These are phyloP conservation scores for Polyporus arcularius DNA, from an alignment of 768 basidiomycete species.

Conservation along the genomic window DNA sequence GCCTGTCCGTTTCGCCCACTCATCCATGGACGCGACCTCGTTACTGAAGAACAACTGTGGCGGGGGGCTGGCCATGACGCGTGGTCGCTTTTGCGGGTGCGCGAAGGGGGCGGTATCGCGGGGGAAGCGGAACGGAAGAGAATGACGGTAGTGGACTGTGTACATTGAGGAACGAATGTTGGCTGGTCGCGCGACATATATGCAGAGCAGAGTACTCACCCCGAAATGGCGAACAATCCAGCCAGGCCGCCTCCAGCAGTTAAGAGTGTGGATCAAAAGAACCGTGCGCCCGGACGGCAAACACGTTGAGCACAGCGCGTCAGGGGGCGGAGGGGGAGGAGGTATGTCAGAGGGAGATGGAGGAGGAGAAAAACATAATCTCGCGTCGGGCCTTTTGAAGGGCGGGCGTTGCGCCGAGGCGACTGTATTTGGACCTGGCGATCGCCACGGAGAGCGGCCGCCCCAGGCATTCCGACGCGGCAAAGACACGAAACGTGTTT, in stretches of 20 bases:
- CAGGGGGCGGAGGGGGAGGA: slow-evolving; percentile 11
- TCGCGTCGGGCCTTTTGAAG: slow-evolving; percentile 43
- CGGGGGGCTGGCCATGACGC: slow-evolving; percentile 31
- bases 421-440: slow-evolving; percentile 52
- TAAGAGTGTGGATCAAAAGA: slow-evolving; percentile 26
- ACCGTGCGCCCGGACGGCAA: slow-evolving; percentile 17
- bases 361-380: slow-evolving; percentile 31
- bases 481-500: slow-evolving; percentile 76
- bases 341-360: slow-evolving; percentile 22
- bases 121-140: slow-evolving; percentile 10
- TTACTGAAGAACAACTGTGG: slow-evolving; percentile 76
- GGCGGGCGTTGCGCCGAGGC: slow-evolving; percentile 44
- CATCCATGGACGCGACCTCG: slow-evolving; percentile 80
- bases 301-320: slow-evolving; percentile 24
- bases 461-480: slow-evolving; percentile 58
- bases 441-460: slow-evolving; percentile 53
- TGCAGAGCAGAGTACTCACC: slow-evolving; percentile 18
- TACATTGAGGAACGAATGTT: slow-evolving; percentile 17
- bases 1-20: slow-evolving; percentile 76
- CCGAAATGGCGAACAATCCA: slow-evolving; percentile 16
- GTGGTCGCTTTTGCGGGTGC: slow-evolving; percentile 18
- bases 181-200: slow-evolving; percentile 18
- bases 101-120: slow-evolving; percentile 16
- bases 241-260: slow-evolving; percentile 27
- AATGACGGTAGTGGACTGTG: slow-evolving; percentile 15